Conservation (phyloP, 805 yeast genomes). For the Lipomyces spencermartinsiae region DNA sequence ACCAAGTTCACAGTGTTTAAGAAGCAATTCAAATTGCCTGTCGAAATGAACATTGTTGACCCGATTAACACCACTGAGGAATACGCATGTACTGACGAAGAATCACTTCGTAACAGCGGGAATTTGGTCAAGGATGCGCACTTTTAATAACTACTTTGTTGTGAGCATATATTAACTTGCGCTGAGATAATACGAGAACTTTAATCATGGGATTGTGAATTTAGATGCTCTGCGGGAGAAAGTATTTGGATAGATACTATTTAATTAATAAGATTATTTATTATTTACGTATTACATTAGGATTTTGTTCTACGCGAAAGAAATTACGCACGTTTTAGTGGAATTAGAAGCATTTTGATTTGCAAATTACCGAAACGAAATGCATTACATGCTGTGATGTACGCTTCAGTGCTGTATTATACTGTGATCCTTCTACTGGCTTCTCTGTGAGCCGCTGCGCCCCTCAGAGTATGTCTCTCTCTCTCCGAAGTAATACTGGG, state of each 20-base stretch:
- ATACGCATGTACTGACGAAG: background rate
- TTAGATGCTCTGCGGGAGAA: background rate
- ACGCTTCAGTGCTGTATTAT: background rate
- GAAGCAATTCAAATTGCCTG: slow-evolving; percentile 2
- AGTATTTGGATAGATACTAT: too few species aligned
- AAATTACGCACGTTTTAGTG: background rate
- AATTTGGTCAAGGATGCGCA: background rate
- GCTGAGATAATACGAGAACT: background rate
- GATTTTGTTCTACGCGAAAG: background rate
- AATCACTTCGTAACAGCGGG: background rate
- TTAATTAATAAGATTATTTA: background rate
- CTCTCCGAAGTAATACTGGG: background rate
- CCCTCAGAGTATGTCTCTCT: background rate
- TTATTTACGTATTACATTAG: background rate
- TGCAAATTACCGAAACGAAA: background rate
- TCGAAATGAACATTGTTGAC: background rate
- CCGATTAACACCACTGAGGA: background rate
- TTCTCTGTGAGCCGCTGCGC: background rate
- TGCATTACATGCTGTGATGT: background rate
- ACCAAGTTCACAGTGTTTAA: slow-evolving; percentile 22
- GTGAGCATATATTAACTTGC: background rate
- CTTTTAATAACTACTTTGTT: background rate
- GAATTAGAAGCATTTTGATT: background rate
- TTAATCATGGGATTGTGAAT: background rate
- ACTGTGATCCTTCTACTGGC: background rate